Conservation (phyloP, 805 yeast species). For the Candida ulmi region DNA sequence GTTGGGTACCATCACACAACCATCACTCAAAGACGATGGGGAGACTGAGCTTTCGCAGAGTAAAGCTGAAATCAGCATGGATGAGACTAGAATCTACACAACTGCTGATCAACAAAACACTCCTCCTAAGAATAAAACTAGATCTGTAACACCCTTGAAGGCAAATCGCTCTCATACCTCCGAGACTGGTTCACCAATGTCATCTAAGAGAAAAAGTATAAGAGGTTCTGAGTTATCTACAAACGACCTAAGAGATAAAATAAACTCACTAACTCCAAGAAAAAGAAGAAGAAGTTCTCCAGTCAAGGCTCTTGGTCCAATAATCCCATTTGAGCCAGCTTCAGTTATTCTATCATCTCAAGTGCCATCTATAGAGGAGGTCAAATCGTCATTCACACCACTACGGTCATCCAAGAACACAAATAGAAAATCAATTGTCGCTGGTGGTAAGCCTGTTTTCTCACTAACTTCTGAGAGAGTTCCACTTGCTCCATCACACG, state of each 20-base stretch:
- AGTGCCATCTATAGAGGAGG: constrained; percentile 7
- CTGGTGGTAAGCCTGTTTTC: constrained; percentile 14
- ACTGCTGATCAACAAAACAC: background rate
- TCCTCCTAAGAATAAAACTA: background rate
- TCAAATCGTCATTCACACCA: constrained; percentile 21
- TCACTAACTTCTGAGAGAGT: constrained; percentile 8
- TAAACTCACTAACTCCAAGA: constrained; percentile 22
- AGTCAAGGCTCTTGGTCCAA: background rate
- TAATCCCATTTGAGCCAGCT: constrained; percentile 2
- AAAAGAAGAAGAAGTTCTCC: constrained; percentile 12
- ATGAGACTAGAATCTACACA: constrained; percentile 9
- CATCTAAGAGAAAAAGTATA: constrained; percentile 15
- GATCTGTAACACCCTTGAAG: constrained; percentile 17
- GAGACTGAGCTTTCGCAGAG: constrained; percentile 1
- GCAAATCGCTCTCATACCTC: constrained; percentile 23
- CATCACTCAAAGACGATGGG: background rate
- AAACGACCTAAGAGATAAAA: constrained; percentile 15
- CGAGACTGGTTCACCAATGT: constrained; percentile 25
- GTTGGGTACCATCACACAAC: constrained; percentile 4
- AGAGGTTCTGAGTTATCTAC: constrained; percentile 6
- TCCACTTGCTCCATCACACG: constrained; percentile 21
- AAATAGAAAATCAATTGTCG: constrained; percentile 10
- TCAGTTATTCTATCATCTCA: constrained; percentile 5
- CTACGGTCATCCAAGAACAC: constrained; percentile 12
- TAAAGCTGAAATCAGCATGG: constrained; percentile 10